Evolutionary conservation across 805 yeast species (phyloP).

Genomic region (Candida germanica): DNA sequence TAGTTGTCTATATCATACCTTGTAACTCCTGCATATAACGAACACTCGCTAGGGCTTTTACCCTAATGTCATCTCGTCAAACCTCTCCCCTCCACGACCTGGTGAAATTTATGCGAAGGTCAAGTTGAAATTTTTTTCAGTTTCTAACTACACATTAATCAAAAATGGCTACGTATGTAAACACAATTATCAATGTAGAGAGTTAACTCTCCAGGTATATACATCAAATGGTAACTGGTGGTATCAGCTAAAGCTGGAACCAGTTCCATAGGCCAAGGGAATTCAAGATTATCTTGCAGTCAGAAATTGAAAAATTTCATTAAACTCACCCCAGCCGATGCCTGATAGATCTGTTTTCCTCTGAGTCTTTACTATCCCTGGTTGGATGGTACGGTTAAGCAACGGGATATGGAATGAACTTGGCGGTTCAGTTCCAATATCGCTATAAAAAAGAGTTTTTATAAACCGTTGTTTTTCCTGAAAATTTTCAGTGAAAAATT

Average conservation of each 20-base stretch:
- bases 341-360: constrained; percentile 45
- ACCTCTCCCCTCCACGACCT: no score
- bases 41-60: no score
- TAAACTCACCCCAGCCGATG: constrained; percentile 35
- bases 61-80: no score
- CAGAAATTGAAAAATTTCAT: constrained; percentile 14
- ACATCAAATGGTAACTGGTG: no score
- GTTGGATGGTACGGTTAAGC: no score
- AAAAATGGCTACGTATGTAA: constrained; percentile 17
- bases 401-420: constrained; percentile 34
- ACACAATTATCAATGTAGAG: not conserved
- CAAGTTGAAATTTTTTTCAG: no score
- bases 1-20: no score
- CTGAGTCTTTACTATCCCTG: constrained; percentile 26
- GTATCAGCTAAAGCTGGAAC: no score
- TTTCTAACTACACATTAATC: not conserved
- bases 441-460: not conserved
- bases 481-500: no score
- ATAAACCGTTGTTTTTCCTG: not conserved
- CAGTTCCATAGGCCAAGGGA: constrained; percentile 40
- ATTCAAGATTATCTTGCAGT: constrained; percentile 42
- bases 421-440: constrained; percentile 38
- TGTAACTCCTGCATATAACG: no score
- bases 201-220: not conserved
- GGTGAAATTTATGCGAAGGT: no score